phyloP scores from a whole-genome alignment of 2,329 filamentous ascomycete species.

The Cladosporium colombiae region DNA sequence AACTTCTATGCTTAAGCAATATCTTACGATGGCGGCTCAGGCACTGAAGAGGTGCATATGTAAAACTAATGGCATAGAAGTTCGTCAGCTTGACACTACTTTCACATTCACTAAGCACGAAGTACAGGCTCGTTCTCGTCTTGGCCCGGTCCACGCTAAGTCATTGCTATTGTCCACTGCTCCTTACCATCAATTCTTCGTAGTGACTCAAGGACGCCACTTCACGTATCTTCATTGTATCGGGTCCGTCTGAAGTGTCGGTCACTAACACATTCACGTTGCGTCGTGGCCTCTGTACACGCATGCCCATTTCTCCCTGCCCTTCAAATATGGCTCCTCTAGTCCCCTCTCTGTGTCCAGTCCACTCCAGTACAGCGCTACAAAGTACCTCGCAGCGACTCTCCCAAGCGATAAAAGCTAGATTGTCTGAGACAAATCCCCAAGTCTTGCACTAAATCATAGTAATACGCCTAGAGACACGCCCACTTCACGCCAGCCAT shows the following conservation, averaged over 20 bases:
- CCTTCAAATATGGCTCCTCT: neutral
- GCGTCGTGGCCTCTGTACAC: neutral
- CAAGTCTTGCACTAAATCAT: neutral
- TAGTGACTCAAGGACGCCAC: neutral
- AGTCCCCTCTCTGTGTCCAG: neutral
- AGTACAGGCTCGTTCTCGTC: neutral
- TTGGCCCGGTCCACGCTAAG: neutral
- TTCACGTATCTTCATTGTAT: neutral
- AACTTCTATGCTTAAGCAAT: slow-evolving; percentile 39
- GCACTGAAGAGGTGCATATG: slow-evolving; percentile 10
- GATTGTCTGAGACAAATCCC: neutral
- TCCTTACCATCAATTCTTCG: neutral
- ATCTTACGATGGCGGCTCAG: neutral
- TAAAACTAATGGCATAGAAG: slow-evolving; percentile 19
- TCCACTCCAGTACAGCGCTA: neutral
- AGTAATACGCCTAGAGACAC: neutral
- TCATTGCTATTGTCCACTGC: neutral
- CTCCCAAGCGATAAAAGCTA: neutral
- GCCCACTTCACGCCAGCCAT: neutral
- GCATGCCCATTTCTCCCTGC: neutral
- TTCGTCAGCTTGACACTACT: slow-evolving; percentile 2
- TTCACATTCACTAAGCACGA: neutral
- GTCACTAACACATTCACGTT: neutral
- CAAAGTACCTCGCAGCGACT: neutral
- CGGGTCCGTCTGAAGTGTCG: neutral